Conservation (phyloP, 2,329 filamentous ascomycete species). For the Aspergillus phoenicis region DNA sequence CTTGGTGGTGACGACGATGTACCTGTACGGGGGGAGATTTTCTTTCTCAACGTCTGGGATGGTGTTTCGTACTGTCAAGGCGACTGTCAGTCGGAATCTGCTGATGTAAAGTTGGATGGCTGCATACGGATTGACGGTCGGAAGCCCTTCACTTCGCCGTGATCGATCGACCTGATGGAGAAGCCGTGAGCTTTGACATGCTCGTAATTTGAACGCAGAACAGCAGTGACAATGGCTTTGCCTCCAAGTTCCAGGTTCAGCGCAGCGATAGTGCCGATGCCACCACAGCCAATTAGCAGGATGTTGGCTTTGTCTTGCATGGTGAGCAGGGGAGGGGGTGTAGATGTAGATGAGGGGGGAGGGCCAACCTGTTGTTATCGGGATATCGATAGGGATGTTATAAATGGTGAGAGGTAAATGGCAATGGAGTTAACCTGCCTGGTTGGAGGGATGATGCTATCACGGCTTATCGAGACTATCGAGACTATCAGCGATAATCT, state of each 20-base stretch:
- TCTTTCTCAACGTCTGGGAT: slow-evolving; percentile 49
- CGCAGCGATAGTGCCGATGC: slow-evolving; percentile 61
- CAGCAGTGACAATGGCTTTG: slow-evolving; percentile 55
- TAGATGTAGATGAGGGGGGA: not conserved
- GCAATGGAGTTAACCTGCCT: not conserved
- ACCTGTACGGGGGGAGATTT: slow-evolving; percentile 49
- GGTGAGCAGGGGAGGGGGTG: not conserved
- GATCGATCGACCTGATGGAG: slow-evolving; percentile 58
- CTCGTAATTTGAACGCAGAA: slow-evolving; percentile 61
- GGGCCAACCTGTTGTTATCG: not conserved
- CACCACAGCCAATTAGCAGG: slow-evolving; percentile 59
- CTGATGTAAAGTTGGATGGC: not conserved
- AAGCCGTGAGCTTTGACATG: slow-evolving; percentile 55
- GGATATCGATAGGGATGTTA: not conserved
- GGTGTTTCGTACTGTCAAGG: slow-evolving; percentile 47
- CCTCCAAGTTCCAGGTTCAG: slow-evolving; percentile 58
- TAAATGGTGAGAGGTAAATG: not conserved
- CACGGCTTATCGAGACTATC: not conserved
- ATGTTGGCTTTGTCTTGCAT: slow-evolving; percentile 44
- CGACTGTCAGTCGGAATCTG: not conserved
- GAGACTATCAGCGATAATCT: not conserved
- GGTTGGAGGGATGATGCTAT: not conserved
- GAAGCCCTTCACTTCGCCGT: slow-evolving; percentile 51
- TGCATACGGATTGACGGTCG: slow-evolving; percentile 45
- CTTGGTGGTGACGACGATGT: slow-evolving; percentile 61